phyloP scores from a whole-genome alignment of 2,329 filamentous ascomycete genomes.

The Scortechinia acanthostroma region DNA sequence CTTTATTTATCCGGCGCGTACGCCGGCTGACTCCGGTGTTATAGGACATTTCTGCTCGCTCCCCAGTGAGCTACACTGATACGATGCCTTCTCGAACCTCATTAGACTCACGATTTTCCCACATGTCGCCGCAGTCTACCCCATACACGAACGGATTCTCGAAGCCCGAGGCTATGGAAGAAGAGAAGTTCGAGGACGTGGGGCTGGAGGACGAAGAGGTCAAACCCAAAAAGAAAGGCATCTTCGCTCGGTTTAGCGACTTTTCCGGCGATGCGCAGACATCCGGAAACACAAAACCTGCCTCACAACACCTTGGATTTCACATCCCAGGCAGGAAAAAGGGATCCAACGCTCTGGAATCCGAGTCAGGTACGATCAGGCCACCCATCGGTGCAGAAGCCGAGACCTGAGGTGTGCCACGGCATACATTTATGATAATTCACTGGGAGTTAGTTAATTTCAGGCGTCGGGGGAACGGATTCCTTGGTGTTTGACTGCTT shows the following conservation, averaged over 20 bases:
- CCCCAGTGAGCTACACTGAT: slow-evolving; percentile 60
- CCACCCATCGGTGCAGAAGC: too few species aligned
- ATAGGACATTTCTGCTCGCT: slow-evolving; percentile 84
- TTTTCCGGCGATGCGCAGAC: slow-evolving; percentile 18
- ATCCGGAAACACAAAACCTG: slow-evolving; percentile 11
- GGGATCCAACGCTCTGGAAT: slow-evolving; percentile 61
- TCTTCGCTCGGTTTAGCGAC: slow-evolving; percentile 77
- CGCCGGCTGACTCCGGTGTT: not conserved
- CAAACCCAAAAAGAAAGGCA: slow-evolving; percentile 66
- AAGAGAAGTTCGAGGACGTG: slow-evolving; percentile 85
- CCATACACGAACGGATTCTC: slow-evolving; percentile 49
- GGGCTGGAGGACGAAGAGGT: slow-evolving; percentile 73
- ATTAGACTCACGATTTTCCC: slow-evolving; percentile 67
- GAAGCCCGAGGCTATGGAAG: slow-evolving; percentile 56
- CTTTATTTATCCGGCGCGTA: not conserved
- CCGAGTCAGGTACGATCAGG: slow-evolving; percentile 65
- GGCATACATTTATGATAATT: too few species aligned
- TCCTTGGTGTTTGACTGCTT: too few species aligned
- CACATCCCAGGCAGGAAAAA: slow-evolving; percentile 51
- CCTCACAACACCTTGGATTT: slow-evolving; percentile 20
- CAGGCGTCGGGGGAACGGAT: too few species aligned
- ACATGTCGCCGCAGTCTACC: slow-evolving; percentile 54
- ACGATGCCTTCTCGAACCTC: slow-evolving; percentile 63
- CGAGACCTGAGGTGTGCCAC: too few species aligned
- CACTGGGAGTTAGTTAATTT: too few species aligned